Evolutionary conservation across 306 rosid species (phyloP).

Genomic region (Alnus rubra): DNA sequence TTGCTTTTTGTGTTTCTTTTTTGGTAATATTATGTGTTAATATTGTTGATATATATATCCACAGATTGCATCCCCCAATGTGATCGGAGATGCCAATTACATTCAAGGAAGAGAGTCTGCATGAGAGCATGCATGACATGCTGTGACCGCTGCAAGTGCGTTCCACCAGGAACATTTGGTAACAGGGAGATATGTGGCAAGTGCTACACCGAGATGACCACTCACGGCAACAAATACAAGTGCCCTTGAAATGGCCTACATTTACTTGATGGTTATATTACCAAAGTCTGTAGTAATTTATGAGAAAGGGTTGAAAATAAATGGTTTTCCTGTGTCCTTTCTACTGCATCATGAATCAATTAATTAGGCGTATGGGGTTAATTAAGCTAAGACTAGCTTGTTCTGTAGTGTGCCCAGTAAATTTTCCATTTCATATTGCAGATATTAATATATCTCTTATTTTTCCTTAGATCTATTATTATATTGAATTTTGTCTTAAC

Average conservation of each 20-base stretch:
- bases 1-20: background rate
- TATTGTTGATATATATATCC: background rate
- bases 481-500: background rate
- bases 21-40: background rate
- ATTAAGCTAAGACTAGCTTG: background rate
- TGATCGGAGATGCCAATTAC: slow-evolving; percentile 52
- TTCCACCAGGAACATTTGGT: slow-evolving; percentile 91
- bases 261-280: background rate
- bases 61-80: slow-evolving; percentile 79
- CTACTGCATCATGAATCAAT: no score
- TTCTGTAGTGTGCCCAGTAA: background rate
- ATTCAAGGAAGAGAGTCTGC: slow-evolving; percentile 61
- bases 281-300: background rate
- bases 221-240: slow-evolving; percentile 63
- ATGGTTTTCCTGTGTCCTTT: slow-evolving; percentile 1
- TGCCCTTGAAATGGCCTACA: slow-evolving; percentile 53
- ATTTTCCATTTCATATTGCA: background rate
- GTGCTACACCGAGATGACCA: slow-evolving; percentile 79
- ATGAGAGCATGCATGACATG: slow-evolving; percentile 80
- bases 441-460: slow-evolving; percentile 1
- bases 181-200: slow-evolving; percentile 82
- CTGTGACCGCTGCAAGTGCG: slow-evolving; percentile 86
- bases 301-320: background rate
- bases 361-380: background rate
- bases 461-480: background rate